phyloP scores from a whole-genome alignment of 345 rosid genomes.

The Streptanthus diversifolius region DNA sequence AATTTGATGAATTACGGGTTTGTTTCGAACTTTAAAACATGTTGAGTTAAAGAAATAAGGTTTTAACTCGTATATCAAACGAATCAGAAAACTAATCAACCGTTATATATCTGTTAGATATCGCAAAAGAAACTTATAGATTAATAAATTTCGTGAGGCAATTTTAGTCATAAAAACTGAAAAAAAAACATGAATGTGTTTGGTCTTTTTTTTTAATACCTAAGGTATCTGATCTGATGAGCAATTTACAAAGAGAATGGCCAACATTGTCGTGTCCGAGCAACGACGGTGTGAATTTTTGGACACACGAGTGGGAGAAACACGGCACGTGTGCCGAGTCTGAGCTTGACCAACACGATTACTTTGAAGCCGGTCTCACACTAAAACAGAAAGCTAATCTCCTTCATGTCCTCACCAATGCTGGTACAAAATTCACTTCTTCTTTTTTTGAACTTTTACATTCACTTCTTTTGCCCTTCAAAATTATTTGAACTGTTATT shows the following conservation, averaged over 20 bases:
- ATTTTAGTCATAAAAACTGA: background rate
- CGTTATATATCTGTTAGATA: too few species aligned
- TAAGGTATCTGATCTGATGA: conserved; percentile 59
- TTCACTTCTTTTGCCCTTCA: background rate
- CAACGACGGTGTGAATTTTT: conserved; percentile 58
- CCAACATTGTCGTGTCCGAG: conserved; percentile 81
- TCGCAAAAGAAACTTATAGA: background rate
- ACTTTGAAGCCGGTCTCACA: conserved; percentile 67
- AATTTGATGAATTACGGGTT: conserved; percentile 58
- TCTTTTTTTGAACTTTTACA: too few species aligned
- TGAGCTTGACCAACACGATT: conserved; percentile 69
- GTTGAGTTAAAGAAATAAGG: background rate
- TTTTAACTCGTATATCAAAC: too few species aligned
- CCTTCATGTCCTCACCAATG: conserved; percentile 52
- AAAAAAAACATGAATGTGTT: conserved; percentile 44
- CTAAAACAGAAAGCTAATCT: conserved; percentile 63
- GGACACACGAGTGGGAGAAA: conserved; percentile 94
- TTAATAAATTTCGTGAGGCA: background rate
- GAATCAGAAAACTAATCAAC: too few species aligned
- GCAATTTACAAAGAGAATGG: conserved; percentile 55
- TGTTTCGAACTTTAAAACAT: background rate
- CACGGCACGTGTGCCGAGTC: conserved; percentile 93
- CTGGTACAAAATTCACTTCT: conserved; percentile 38
- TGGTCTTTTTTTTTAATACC: conserved; percentile 27
- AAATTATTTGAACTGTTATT: background rate